Evolutionary conservation across 2,329 filamentous ascomycete species (phyloP), one percentile per base, ranked within the genome.

Genomic region (Eurotiales sp.): DNA sequence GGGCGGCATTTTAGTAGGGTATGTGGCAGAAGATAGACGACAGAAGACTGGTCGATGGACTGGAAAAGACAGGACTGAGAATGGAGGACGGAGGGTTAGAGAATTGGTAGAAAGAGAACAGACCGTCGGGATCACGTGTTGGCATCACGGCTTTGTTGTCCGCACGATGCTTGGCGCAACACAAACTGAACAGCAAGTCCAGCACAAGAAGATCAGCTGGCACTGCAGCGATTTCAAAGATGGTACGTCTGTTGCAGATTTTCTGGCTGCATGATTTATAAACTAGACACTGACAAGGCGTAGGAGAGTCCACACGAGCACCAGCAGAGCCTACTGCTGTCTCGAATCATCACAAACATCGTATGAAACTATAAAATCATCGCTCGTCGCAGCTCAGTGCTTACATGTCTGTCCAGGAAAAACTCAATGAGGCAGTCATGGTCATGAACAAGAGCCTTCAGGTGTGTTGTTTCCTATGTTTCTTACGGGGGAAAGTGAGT

Each of bases 271-370:
- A n/a, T n/a, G n/a, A n/a, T n/a, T n/a, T n/a, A n/a, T n/a, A n/a
- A n/a, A n/a, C n/a, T n/a, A n/a, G n/a, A n/a, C n/a, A n/a, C n/a
- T n/a, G n/a, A n/a, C n/a, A n/a, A n/a, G n/a, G 8, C 27, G 39
- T 50, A 85, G 92, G 93, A 99, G 72, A 96, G 89, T 64, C 93
- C 93, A 34, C 93, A 99, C 67, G 93, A 97, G 69, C 91, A 97
- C 62, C 93, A 97, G 77, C 92, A 99, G 78, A 95, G 87, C 64
- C 79, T 96, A 48, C 80, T 99, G 62, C 82, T 97, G 41, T 93
- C 90, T 19, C 89, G 93, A 56, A 96, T 99, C 73, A 95, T 96
- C 73, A 93, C 86, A 66, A 99, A 99, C 66, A 91, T 97, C 65
- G 92, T 97, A 81, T 39, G 22, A n/a, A n/a, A n/a, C n/a, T n/a